Conservation (phyloP, 2,329 filamentous ascomycete genomes). For the Furcasterigmium furcatum region DNA sequence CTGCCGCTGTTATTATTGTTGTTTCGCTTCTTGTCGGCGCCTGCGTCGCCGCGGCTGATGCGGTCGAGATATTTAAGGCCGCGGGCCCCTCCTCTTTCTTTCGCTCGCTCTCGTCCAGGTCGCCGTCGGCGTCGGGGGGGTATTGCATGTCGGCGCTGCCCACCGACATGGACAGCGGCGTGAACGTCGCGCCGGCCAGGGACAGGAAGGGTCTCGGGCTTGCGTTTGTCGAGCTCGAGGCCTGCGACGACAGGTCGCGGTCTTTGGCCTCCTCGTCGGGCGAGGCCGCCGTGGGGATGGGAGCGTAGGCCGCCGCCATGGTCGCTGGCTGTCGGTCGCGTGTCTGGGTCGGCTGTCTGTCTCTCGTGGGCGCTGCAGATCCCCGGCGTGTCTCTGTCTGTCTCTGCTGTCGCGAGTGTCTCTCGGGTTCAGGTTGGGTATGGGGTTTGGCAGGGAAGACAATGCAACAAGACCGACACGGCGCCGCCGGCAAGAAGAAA, state of each 20-base stretch:
- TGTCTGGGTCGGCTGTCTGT: not conserved
- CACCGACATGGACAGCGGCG: constrained; percentile 23
- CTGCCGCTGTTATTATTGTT: not conserved
- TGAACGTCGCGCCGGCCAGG: constrained; percentile 20
- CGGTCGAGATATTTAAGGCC: not conserved
- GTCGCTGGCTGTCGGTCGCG: not conserved
- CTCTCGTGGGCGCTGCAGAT: not conserved
- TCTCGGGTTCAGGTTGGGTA: not conserved
- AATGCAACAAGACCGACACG: not conserved
- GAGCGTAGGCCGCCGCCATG: constrained; percentile 5
- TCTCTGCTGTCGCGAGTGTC: not conserved
- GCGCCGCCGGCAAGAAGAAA: too few species aligned
- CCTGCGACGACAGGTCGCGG: constrained; percentile 5
- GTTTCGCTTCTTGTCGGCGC: not conserved
- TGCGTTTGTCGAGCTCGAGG: constrained; percentile 13
- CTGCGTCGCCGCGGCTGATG: not conserved
- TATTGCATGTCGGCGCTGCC: constrained; percentile 14
- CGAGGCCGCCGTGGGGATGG: not conserved
- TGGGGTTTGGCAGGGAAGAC: not conserved
- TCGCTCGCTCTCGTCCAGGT: not conserved
- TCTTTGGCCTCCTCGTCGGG: constrained; percentile 8
- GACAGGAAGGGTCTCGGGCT: constrained; percentile 14
- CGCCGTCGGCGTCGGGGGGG: constrained; percentile 2
- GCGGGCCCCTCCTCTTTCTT: not conserved
- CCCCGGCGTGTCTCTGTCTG: constrained; percentile 1